Evolutionary conservation across 1,284 basidiomycete species (phyloP).

Genomic region (Rhodotorula sp.): DNA sequence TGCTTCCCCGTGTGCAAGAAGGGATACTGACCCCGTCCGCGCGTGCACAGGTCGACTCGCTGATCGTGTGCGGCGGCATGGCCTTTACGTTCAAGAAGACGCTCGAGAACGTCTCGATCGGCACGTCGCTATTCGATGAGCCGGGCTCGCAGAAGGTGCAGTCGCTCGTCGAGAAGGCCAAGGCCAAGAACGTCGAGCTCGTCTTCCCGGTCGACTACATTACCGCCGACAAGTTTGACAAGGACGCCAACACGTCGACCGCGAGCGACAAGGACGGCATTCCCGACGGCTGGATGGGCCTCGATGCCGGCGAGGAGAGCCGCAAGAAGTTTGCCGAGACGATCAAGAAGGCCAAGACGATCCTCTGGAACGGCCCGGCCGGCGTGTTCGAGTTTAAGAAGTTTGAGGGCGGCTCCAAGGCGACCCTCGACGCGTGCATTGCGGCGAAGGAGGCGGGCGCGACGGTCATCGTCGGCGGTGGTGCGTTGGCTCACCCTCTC

Average conservation of each 20-base stretch:
- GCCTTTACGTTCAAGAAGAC: slow-evolving; percentile 99
- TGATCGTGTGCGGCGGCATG: slow-evolving; percentile 99
- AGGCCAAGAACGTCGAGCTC: slow-evolving; percentile 88
- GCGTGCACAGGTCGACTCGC: slow-evolving; percentile 75
- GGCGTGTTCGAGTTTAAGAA: slow-evolving; percentile 97
- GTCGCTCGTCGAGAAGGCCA: slow-evolving; percentile 85
- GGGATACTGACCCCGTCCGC: neutral
- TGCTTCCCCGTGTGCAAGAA: neutral
- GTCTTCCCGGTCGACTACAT: slow-evolving; percentile 96
- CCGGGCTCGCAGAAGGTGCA: slow-evolving; percentile 86
- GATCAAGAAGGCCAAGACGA: slow-evolving; percentile 88
- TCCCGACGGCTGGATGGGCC: slow-evolving; percentile 91
- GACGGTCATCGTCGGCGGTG: slow-evolving; percentile 77
- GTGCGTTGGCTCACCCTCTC: slow-evolving; percentile 42
- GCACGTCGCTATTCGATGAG: slow-evolving; percentile 90
- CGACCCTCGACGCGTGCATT: slow-evolving; percentile 82
- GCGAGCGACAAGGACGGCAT: slow-evolving; percentile 85
- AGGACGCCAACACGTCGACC: slow-evolving; percentile 77
- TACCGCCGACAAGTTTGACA: slow-evolving; percentile 92
- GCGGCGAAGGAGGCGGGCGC: slow-evolving; percentile 84
- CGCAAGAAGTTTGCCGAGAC: slow-evolving; percentile 76
- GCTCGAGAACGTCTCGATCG: slow-evolving; percentile 83
- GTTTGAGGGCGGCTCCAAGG: slow-evolving; percentile 82
- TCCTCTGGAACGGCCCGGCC: slow-evolving; percentile 96
- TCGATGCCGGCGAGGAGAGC: slow-evolving; percentile 76